Evolutionary conservation across 164 flowering plant species (phyloP).

Genomic region (Vitis cinerea): DNA sequence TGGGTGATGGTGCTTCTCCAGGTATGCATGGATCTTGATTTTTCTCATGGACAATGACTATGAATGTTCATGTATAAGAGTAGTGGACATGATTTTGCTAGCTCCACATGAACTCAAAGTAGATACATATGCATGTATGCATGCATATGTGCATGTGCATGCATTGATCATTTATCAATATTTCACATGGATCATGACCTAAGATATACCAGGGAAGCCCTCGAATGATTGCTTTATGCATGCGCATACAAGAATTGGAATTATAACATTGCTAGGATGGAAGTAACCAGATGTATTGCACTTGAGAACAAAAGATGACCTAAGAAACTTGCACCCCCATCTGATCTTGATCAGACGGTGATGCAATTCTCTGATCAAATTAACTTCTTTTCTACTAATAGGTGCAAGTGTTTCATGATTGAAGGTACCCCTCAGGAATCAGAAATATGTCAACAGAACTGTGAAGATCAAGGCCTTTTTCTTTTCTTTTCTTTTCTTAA

Average conservation of each 20-base stretch:
- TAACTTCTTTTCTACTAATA: background rate
- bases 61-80: too few relatives aligned
- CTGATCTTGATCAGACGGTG: slow-evolving; percentile 6
- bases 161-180: background rate
- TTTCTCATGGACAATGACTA: too few relatives aligned
- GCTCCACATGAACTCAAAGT: too few relatives aligned
- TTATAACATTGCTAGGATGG: background rate
- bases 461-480: too few relatives aligned
- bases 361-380: slow-evolving; percentile 5
- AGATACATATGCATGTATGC: background rate
- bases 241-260: slow-evolving; percentile 21
- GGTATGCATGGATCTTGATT: too few relatives aligned
- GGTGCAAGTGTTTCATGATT: background rate
- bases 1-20: too few relatives aligned
- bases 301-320: slow-evolving; percentile 6
- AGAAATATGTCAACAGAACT: too few relatives aligned
- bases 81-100: too few relatives aligned
- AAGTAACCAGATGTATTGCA: background rate
- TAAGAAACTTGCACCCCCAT: slow-evolving; percentile 9
- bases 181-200: background rate
- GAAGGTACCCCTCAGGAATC: background rate
- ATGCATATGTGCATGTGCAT: background rate
- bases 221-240: slow-evolving; percentile 23
- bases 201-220: slow-evolving; percentile 8
- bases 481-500: too few relatives aligned